These are phyloP conservation scores for barrel medic (Medicago truncatula) DNA, from an alignment of 306 rosid genomes.

Conservation along the genomic window DNA sequence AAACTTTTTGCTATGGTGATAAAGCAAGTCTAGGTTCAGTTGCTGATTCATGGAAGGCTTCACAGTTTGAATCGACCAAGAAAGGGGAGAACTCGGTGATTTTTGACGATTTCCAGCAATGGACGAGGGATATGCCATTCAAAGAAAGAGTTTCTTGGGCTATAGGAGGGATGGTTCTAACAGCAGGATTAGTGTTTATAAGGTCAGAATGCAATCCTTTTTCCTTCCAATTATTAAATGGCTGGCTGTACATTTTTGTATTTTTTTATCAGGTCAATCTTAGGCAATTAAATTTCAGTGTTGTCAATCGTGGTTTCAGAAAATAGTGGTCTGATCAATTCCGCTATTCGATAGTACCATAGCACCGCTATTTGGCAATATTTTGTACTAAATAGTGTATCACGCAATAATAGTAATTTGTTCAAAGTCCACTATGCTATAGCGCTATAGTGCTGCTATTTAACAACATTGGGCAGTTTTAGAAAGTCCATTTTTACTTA, in stretches of 20 bases:
- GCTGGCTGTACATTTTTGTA: slow-evolving; percentile 9
- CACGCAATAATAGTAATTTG: neutral
- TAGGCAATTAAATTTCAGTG: neutral
- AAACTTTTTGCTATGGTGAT: slow-evolving; percentile 78
- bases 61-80: slow-evolving; percentile 49
- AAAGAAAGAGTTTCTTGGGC: slow-evolving; percentile 90
- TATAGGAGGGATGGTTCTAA: slow-evolving; percentile 91
- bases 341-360: neutral
- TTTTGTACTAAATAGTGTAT: neutral
- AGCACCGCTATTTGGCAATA: neutral
- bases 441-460: neutral
- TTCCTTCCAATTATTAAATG: slow-evolving; percentile 22
- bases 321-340: neutral
- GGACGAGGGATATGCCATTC: slow-evolving; percentile 66
- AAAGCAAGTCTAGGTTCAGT: slow-evolving; percentile 74
- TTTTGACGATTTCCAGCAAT: slow-evolving; percentile 66
- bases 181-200: slow-evolving; percentile 76
- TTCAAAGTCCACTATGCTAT: neutral
- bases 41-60: slow-evolving; percentile 77
- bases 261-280: slow-evolving; percentile 9
- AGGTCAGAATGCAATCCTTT: slow-evolving; percentile 58
- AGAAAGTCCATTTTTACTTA: neutral
- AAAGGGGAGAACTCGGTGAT: slow-evolving; percentile 46
- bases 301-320: neutral
- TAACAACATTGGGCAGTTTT: neutral